phyloP scores from a whole-genome alignment of 2,329 filamentous ascomycete genomes.

The Paramyrothecium roridum region DNA sequence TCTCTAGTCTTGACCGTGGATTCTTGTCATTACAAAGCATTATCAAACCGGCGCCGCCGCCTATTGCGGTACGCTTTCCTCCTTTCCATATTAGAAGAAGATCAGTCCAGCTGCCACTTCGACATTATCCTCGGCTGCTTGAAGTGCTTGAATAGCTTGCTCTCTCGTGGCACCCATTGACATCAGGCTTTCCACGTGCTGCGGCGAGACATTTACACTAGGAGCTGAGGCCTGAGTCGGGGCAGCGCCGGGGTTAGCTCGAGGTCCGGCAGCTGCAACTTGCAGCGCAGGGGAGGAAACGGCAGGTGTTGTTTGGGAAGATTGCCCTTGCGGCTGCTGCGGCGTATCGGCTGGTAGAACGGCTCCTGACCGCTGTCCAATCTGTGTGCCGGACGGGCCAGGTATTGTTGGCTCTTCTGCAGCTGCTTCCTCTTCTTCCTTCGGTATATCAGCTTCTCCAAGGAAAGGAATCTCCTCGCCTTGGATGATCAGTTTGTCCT shows the following conservation, averaged over 20 bases:
- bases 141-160: constrained; percentile 75
- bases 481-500: constrained; percentile 83
- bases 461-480: constrained; percentile 86
- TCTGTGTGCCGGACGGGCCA: constrained; percentile 84
- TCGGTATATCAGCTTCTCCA: constrained; percentile 92
- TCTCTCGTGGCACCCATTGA: constrained; percentile 74
- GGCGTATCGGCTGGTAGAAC: constrained; percentile 40
- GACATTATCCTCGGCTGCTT: constrained; percentile 80
- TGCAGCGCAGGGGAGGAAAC: neutral
- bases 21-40: constrained; percentile 7
- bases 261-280: neutral
- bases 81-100: constrained; percentile 36
- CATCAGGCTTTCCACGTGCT: constrained; percentile 72
- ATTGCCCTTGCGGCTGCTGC: constrained; percentile 12
- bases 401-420: constrained; percentile 79
- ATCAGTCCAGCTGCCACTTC: constrained; percentile 84
- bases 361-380: constrained; percentile 80
- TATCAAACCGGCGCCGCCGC: constrained; percentile 12
- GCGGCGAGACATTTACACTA: constrained; percentile 47
- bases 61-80: neutral
- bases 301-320: constrained; percentile 8
- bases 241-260: constrained; percentile 8
- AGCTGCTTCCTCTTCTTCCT: constrained; percentile 69
- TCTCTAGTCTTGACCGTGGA: neutral
- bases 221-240: constrained; percentile 14